Base-by-base conservation (phyloP, 495 filamentous ascomycete genomes). In the Tirmania nivea region DNA sequence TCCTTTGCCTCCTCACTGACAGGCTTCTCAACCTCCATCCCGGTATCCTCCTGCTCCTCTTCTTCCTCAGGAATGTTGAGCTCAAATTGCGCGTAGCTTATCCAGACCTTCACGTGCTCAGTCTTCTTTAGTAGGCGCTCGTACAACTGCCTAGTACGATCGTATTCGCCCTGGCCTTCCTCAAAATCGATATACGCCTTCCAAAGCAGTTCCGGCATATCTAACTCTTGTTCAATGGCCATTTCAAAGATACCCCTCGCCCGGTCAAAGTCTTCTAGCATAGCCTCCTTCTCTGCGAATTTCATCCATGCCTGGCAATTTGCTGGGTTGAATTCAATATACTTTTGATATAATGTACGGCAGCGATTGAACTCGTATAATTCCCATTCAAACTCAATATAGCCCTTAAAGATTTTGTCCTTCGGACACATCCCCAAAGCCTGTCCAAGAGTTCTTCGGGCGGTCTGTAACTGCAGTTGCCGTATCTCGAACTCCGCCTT, bases 141-240 rank as follows among this genome's bases (percentile, higher is more conserved):
- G 69, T 96, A 97, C 51, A 97, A 69, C n/a, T 70, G 65, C 48
- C 90, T 73, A 1, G 86, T 80, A 35, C 77, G 72, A 34, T 84
- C 86, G 67, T 85, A 93, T 66, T 95, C 86, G 52, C 80, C 82
- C 64, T 88, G 82, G 56, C 92, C 83, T 63, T 94, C 89, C 67
- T 96, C 92, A 62, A 96, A 97, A 68, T 96, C 88, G 62, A 97
- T 95, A 64, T 94, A 97, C 2, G 84, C 77, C 68, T 94, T 94
- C 90, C 90, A 97, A 10, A 97, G 69, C 54, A 94, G 69, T 68
- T 97, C 90, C 5, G 90, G 90, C 90, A 96, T 97, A 65, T 97
- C 92, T n/a, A 97, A 69, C 16, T 80, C 73, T 66, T 95, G 86
- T 34, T 77, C 73, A 57, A 95, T 80, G 12, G 84, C 89, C 10